A percentile compares a stretch with the other conserved stretches of the same genome.
These are phyloP conservation scores for Kwoniella heveanensis DNA, from an alignment of 768 basidiomycete genomes.

Conservation along the genomic window DNA sequence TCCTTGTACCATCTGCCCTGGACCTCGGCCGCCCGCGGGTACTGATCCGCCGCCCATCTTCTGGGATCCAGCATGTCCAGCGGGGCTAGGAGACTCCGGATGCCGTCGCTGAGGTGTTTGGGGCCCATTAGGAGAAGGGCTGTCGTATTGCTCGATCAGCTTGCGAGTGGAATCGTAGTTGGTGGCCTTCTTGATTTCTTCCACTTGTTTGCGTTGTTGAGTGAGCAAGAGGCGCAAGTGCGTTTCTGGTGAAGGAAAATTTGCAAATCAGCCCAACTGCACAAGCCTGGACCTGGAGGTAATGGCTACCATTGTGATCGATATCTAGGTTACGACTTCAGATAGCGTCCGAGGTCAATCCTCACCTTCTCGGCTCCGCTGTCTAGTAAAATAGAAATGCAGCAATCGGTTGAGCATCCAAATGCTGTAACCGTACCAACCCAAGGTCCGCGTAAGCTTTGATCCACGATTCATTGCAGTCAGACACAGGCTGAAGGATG, in stretches of 20 bases:
- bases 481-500: too few relatives aligned
- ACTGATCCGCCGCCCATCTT: constrained; percentile 2
- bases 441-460: neutral
- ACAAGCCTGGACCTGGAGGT: too few relatives aligned
- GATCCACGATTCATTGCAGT: too few relatives aligned
- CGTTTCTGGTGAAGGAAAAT: constrained; percentile 64
- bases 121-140: constrained; percentile 43
- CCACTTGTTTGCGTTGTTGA: constrained; percentile 79
- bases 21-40: constrained; percentile 12
- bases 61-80: neutral
- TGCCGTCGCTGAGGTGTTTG: constrained; percentile 24
- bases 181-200: constrained; percentile 96
- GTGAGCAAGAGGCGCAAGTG: constrained; percentile 72
- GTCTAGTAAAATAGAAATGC: constrained; percentile 43
- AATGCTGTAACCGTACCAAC: too few relatives aligned
- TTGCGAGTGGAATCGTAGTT: constrained; percentile 92
- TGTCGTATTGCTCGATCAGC: constrained; percentile 87
- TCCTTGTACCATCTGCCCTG: neutral
- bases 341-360: neutral
- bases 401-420: constrained; percentile 41
- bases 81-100: constrained; percentile 26
- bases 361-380: constrained; percentile 49
- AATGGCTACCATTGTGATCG: neutral
- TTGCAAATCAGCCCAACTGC: too few relatives aligned
- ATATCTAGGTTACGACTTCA: too few relatives aligned